Conservation (phyloP, 805 yeast genomes). For the Teunomyces lycoperdinae region DNA sequence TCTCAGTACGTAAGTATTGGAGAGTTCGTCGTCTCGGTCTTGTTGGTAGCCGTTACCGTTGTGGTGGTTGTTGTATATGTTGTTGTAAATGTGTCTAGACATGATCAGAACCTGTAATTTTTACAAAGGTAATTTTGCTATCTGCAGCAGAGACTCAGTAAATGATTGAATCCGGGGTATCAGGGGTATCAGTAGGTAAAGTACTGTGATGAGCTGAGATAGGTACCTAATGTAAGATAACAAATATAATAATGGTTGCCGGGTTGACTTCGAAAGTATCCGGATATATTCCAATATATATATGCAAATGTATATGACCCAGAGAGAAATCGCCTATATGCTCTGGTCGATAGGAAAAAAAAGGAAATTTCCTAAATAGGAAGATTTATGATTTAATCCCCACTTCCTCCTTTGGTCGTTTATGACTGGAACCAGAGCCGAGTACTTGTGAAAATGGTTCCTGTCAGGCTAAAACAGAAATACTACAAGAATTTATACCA, state of each 20-base stretch:
- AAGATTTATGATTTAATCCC: background rate
- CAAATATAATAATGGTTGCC: background rate
- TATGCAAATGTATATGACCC: background rate
- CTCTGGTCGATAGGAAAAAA: background rate
- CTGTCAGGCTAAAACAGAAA: too few species aligned
- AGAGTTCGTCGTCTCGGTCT: constrained; percentile 5
- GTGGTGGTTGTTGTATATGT: background rate
- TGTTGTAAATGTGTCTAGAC: constrained; percentile 10
- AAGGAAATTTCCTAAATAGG: constrained; percentile 4
- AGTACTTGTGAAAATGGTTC: background rate
- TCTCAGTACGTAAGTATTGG: constrained; percentile 4
- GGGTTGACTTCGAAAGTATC: background rate
- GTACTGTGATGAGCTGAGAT: background rate
- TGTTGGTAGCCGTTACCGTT: background rate
- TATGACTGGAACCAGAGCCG: background rate
- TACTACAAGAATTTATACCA: too few species aligned
- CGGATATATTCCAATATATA: background rate
- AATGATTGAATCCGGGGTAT: background rate
- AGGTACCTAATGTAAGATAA: background rate
- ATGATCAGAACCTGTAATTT: constrained; percentile 3
- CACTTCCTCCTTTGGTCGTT: constrained; percentile 1
- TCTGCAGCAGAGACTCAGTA: background rate
- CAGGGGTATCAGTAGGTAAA: constrained; percentile 1
- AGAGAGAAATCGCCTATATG: background rate
- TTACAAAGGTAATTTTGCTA: background rate